Percentiles rank a stretch among this genome's conserved stretches.
Conservation (phyloP, 768 basidiomycete species). For the Lactifluus piperatus region DNA sequence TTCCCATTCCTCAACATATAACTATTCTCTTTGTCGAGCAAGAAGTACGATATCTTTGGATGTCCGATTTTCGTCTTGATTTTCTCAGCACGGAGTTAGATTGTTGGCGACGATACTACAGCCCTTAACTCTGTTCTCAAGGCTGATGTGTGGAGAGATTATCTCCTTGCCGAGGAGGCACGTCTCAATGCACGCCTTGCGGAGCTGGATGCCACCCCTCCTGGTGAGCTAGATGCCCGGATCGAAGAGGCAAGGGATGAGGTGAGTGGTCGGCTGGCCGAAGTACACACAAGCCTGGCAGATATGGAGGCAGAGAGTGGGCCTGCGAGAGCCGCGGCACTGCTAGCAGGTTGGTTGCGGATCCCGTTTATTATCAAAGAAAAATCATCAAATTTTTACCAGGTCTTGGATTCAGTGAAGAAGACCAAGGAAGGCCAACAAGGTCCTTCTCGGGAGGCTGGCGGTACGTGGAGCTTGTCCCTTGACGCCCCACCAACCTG, state of each 20-base stretch:
- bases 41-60: constrained; percentile 48
- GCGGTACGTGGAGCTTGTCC: constrained; percentile 41
- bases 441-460: constrained; percentile 94
- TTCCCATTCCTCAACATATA: constrained; percentile 89
- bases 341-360: constrained; percentile 61
- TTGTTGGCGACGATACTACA: constrained; percentile 85
- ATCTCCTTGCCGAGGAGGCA: constrained; percentile 77
- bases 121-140: constrained; percentile 95
- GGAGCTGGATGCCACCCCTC: constrained; percentile 57
- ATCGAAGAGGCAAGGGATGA: constrained; percentile 85
- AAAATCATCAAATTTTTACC: neutral
- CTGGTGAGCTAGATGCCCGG: constrained; percentile 36
- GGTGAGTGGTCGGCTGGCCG: constrained; percentile 67
- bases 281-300: constrained; percentile 83
- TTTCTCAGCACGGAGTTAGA: constrained; percentile 34
- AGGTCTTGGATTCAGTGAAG: constrained; percentile 89
- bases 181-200: constrained; percentile 64
- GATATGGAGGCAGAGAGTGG: constrained; percentile 99
- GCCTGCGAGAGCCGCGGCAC: constrained; percentile 83
- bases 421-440: constrained; percentile 77
- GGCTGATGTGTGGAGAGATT: constrained; percentile 98
- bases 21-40: constrained; percentile 98
- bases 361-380: neutral
- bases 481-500: neutral
- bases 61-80: neutral